These are phyloP conservation scores for Dothideomycetes sp. DNA, from an alignment of 2,329 filamentous ascomycete species.

Conservation along the genomic window DNA sequence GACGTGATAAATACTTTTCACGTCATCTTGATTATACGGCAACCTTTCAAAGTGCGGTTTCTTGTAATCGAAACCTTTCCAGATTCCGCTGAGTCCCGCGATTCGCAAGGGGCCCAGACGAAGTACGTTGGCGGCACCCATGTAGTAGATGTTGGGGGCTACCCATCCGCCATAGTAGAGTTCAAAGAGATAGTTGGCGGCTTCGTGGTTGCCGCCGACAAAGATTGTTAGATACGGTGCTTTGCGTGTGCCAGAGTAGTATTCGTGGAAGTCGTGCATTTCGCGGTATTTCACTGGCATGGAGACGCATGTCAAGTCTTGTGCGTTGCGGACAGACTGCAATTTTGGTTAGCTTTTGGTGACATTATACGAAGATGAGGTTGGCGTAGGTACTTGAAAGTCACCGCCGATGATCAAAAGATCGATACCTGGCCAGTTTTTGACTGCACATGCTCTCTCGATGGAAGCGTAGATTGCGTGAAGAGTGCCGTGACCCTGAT, in stretches of 20 bases:
- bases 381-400: slow-evolving; percentile 66
- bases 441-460: slow-evolving; percentile 55
- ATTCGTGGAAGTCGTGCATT: slow-evolving; percentile 87
- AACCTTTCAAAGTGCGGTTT: slow-evolving; percentile 77
- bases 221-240: slow-evolving; percentile 90
- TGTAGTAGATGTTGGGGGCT: slow-evolving; percentile 92
- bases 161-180: slow-evolving; percentile 96
- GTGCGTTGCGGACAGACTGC: slow-evolving; percentile 75
- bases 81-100: slow-evolving; percentile 85
- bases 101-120: slow-evolving; percentile 78
- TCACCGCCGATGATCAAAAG: slow-evolving; percentile 91
- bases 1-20: slow-evolving; percentile 80
- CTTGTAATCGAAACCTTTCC: slow-evolving; percentile 82
- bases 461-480: slow-evolving; percentile 85
- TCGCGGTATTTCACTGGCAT: slow-evolving; percentile 80
- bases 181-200: slow-evolving; percentile 81
- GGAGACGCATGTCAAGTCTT: slow-evolving; percentile 80
- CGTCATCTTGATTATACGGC: slow-evolving; percentile 68
- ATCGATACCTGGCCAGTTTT: slow-evolving; percentile 75
- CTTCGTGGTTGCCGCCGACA: slow-evolving; percentile 91
- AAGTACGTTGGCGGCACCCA: slow-evolving; percentile 85
- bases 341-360: too few species aligned
- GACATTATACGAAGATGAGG: too few species aligned
- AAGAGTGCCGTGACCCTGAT: slow-evolving; percentile 79
- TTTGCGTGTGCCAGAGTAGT: slow-evolving; percentile 68